These are phyloP conservation scores for Durotheca rogersii DNA, from an alignment of 495 filamentous ascomycete species.

Conservation along the genomic window DNA sequence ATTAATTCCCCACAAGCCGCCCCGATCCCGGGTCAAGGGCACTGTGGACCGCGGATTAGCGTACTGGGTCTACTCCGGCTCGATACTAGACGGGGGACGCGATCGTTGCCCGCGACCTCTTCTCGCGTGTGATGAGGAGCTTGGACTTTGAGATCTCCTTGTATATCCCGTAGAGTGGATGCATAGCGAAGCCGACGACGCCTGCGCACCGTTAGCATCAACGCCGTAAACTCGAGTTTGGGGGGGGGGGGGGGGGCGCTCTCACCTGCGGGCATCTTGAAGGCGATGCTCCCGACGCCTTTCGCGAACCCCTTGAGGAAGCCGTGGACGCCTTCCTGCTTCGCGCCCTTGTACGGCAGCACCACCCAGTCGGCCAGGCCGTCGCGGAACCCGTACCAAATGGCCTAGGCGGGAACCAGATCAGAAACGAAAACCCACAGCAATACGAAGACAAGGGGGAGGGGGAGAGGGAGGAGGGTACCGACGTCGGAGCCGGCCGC, in stretches of 20 bases:
- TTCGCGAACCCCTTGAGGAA: conserved; percentile 59
- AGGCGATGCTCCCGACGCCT: conserved; percentile 53
- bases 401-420: conserved; percentile 11
- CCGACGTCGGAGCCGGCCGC: conserved; percentile 51
- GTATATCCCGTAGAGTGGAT: conserved; percentile 61
- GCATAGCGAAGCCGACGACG: conserved; percentile 52
- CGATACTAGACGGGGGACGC: conserved; percentile 17
- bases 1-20: no score
- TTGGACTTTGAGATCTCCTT: conserved; percentile 45
- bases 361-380: conserved; percentile 48
- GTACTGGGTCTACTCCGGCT: not conserved
- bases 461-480: no score
- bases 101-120: not conserved
- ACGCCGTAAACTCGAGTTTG: conserved; percentile 2
- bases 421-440: no score
- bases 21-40: no score
- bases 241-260: conserved; percentile 3
- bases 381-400: conserved; percentile 54
- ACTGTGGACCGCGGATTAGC: no score
- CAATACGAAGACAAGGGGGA: not conserved
- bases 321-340: conserved; percentile 53
- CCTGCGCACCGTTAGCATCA: conserved; percentile 19
- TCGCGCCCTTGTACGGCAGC: conserved; percentile 52
- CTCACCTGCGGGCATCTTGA: conserved; percentile 57
- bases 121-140: conserved; percentile 21